Evolutionary conservation across 495 filamentous ascomycete genomes (phyloP), one percentile per base, ranked within the genome.

Genomic region (Lophiostoma macrostomum): DNA sequence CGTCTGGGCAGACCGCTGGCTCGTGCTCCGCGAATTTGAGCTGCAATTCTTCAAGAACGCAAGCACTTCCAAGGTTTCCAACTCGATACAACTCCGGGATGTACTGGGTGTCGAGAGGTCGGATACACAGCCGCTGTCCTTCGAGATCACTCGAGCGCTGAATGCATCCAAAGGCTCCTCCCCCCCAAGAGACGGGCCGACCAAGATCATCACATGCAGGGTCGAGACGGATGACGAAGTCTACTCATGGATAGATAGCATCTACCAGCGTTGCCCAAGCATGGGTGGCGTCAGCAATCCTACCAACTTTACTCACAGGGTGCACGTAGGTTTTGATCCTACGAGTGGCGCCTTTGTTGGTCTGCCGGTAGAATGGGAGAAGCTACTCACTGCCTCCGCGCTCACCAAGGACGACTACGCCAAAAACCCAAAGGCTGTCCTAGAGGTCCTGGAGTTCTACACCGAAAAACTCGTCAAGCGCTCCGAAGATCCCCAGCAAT

Each of bases 271-370:
- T 53, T 96, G 90, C 66, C 93, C 93, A 1, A 91, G 89, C 39
- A 95, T 96, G 89, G 90, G 93, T 38, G 93, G 93, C 52, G 94
- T 98, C 7, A 96, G 91, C 72, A 96, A 96, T 68, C 93, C 93
- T 3, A 96, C 94, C 46, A 95, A 96, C 69, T 97, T 98, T 70
- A 87, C 85, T 18, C 93, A 98, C 68, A 85, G 90, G 14, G 89
- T 98, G 27, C 93, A 98, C 67, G 93, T 98, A 59, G 94, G 91
- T 34, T 98, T 98, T 68, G 94, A 98, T 66, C 89, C 91, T 19
- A 80, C 86, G 31, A 91, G 87, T 10, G 94, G 94, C 20, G 89
- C 88, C 44, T 98, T 98, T 60, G 86, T 91, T 16, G 93, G 94
- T 16, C 71, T 98, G 46, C 93, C 93, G 2, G 82, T 87, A 19